These are phyloP conservation scores for Pleurotus ostreatus DNA, from an alignment of 768 basidiomycete species.

Conservation along the genomic window DNA sequence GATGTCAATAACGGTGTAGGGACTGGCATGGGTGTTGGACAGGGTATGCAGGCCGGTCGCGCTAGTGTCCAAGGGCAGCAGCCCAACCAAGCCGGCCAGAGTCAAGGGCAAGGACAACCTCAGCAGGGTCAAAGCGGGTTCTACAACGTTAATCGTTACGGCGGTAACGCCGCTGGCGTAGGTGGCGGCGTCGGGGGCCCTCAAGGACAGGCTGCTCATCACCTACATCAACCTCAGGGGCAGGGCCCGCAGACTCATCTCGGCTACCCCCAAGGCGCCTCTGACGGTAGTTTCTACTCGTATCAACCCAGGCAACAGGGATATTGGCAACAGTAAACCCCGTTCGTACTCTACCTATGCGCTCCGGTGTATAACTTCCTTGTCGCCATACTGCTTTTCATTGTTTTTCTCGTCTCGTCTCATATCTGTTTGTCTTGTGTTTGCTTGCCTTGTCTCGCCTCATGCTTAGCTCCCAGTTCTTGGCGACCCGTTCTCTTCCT, in stretches of 20 bases:
- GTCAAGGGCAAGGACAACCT: constrained; percentile 22
- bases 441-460: too few relatives aligned
- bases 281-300: constrained; percentile 66
- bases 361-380: too few relatives aligned
- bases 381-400: too few relatives aligned
- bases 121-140: constrained; percentile 45
- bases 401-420: too few relatives aligned
- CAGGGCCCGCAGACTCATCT: constrained; percentile 55
- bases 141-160: constrained; percentile 41
- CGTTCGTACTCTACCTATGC: too few relatives aligned
- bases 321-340: constrained; percentile 55
- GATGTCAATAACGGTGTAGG: constrained; percentile 51
- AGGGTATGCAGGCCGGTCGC: constrained; percentile 6
- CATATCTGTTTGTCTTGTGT: too few relatives aligned
- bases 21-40: constrained; percentile 37
- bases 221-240: constrained; percentile 51
- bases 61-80: constrained; percentile 8
- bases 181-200: constrained; percentile 34
- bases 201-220: constrained; percentile 39
- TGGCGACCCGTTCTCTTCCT: too few relatives aligned
- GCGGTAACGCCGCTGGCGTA: constrained; percentile 17
- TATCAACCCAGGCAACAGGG: constrained; percentile 64
- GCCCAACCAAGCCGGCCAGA: constrained; percentile 8
- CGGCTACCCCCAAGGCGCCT: constrained; percentile 61
- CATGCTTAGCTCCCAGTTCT: too few relatives aligned